Conservation (phyloP, 495 filamentous ascomycete species). For the Lentithecium fluviatile region DNA sequence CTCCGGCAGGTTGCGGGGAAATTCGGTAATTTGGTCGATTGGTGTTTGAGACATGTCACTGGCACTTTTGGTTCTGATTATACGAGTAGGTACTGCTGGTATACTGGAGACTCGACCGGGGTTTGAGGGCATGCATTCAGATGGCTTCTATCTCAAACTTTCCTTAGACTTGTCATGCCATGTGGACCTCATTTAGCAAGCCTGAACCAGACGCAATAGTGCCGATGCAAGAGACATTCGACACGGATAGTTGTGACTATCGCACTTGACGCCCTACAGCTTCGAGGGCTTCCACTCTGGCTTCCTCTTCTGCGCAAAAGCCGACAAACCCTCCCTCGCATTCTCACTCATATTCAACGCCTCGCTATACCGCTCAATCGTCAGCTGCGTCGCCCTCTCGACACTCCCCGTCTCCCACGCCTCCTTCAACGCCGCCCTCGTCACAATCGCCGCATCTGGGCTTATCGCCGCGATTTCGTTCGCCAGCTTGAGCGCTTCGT, state of each 20-base stretch:
- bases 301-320: constrained; percentile 39
- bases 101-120: too few relatives aligned
- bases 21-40: too few relatives aligned
- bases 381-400: constrained; percentile 36
- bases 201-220: too few relatives aligned
- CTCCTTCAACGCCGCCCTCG: constrained; percentile 34
- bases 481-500: constrained; percentile 37
- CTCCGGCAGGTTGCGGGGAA: too few relatives aligned
- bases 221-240: too few relatives aligned
- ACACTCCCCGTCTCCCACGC: constrained; percentile 38
- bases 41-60: too few relatives aligned
- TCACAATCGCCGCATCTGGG: constrained; percentile 39
- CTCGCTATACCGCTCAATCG: constrained; percentile 32
- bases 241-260: neutral
- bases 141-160: too few relatives aligned
- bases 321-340: constrained; percentile 34
- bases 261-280: constrained; percentile 21
- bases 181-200: too few relatives aligned
- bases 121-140: too few relatives aligned
- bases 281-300: constrained; percentile 37
- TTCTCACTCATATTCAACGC: constrained; percentile 33
- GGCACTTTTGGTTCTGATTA: too few relatives aligned
- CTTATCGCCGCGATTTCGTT: constrained; percentile 32
- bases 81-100: too few relatives aligned
- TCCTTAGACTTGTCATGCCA: too few relatives aligned